A percentile compares a stretch with the other conserved stretches of the same genome.
Evolutionary conservation across 1,284 basidiomycete species (phyloP).

Genomic region (Pisolithus thermaeus): DNA sequence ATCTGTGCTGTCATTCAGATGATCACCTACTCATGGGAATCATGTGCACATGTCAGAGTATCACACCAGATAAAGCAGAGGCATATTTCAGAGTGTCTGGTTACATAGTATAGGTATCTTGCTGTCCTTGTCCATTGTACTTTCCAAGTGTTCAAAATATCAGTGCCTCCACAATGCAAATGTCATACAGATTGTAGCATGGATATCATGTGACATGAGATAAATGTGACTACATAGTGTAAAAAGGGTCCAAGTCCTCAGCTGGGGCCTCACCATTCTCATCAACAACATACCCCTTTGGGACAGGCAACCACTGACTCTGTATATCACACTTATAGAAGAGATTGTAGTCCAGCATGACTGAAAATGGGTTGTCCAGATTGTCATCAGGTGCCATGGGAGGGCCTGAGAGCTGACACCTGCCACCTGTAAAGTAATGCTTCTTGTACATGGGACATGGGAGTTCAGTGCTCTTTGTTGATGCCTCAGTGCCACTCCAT

Average conservation of each 20-base stretch:
- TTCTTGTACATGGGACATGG: not conserved
- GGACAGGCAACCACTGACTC: not conserved
- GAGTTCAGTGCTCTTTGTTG: not conserved
- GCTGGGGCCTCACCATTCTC: not conserved
- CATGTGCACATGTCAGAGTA: constrained; percentile 4
- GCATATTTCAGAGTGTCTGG: not conserved
- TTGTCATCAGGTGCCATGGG: not conserved
- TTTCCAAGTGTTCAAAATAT: too few relatives aligned
- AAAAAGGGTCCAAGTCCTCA: too few relatives aligned
- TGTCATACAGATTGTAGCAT: too few relatives aligned
- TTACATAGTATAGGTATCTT: not conserved
- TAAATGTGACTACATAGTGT: too few relatives aligned
- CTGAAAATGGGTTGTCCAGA: not conserved
- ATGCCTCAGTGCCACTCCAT: not conserved
- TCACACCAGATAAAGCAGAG: not conserved
- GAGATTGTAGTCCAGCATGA: not conserved
- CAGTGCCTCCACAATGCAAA: too few relatives aligned
- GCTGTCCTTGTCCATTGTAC: not conserved
- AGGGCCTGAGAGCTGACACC: not conserved
- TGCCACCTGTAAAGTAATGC: not conserved
- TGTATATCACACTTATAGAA: not conserved
- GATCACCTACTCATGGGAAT: constrained; percentile 5
- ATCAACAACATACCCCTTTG: not conserved
- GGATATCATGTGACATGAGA: too few relatives aligned
- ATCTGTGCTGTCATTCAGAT: not conserved